Evolutionary conservation across 768 basidiomycete species (phyloP).

Genomic region (Clavulina sp.): DNA sequence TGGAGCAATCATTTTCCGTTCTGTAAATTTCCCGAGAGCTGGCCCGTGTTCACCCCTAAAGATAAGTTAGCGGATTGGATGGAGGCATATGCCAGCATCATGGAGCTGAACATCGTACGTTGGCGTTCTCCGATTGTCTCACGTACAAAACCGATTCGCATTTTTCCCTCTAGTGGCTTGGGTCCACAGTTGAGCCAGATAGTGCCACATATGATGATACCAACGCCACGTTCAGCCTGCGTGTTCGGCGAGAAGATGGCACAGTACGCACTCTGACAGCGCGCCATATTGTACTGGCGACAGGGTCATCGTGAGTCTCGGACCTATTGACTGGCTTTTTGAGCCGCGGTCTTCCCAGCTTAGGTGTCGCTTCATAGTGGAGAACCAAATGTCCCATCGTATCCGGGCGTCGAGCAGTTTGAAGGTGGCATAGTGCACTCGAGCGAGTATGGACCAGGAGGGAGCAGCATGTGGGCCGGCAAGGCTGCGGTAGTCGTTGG

Average conservation of each 20-base stretch:
- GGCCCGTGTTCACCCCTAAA: slow-evolving; percentile 11
- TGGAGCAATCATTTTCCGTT: slow-evolving; percentile 15
- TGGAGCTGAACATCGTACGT: not conserved
- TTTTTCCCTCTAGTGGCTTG: not conserved
- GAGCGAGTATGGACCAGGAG: slow-evolving; percentile 14
- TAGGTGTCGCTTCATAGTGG: not conserved
- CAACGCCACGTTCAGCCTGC: not conserved
- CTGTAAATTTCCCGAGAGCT: slow-evolving; percentile 13
- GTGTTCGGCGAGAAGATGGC: not conserved
- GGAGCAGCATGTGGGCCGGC: slow-evolving; percentile 14
- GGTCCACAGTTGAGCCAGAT: not conserved
- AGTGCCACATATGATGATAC: not conserved
- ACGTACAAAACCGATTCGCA: not conserved
- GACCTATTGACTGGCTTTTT: not conserved
- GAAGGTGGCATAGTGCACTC: slow-evolving; percentile 19
- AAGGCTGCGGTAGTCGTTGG: slow-evolving; percentile 21
- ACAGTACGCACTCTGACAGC: not conserved
- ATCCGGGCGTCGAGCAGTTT: slow-evolving; percentile 14
- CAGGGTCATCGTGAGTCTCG: not conserved
- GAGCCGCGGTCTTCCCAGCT: not conserved
- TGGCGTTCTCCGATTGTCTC: not conserved
- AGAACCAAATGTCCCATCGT: slow-evolving; percentile 1
- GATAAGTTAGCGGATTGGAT: slow-evolving; percentile 11
- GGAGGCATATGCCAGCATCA: not conserved
- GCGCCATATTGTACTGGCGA: not conserved